Base-by-base conservation (phyloP, 2,329 filamentous ascomycete genomes). In the Tricladium varicosporioides region DNA sequence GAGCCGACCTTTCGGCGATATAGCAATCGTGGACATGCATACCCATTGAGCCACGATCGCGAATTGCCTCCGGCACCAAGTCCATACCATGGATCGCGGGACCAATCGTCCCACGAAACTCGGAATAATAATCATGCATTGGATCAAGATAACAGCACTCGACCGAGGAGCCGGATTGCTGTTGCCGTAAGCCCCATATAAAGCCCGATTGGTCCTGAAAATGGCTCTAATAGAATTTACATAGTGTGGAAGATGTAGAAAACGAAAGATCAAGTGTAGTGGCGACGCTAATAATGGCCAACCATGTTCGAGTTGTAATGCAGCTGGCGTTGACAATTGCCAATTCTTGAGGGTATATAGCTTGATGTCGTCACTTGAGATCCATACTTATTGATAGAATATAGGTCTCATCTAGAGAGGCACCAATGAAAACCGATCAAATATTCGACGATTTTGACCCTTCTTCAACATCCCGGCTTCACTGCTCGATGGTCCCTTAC, bases 221-320 rank as follows among this genome's bases (percentile, higher is more conserved):
- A 8, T 13, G 9, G 7, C 42, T 47, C 32, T 46, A 53, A 51
- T 43, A 47, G 31, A 49, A 14, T 33, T 18, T 54, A 32, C 16
- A 16, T 63, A 97, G 93, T 97, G 93, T 72, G 84, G 85, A 36
- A 85, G 93, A 64, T 97, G 93, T 74, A 85, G 93, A 59, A 92
- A 93, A 75, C 84, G 93, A 58, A 97, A 97, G 78, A 97, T 97
- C 67, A 88, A 91, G 65, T 97, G 93, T 76, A 96, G 89, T 68
- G 93, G 93, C 45, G 91, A 96, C 70, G 79, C 81, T 33, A 89
- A 88, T 32, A 84, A 87, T 67, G 88, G 88, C n/a, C 85, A 87
- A 5, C 64, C 64, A n/a, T 97, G 93, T 73, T 78, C 81, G 10
- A 96, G 92, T 72, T 97, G 93, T 77, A 88, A 85, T 67, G 84